A percentile compares a stretch with the other conserved stretches of the same genome.
phyloP scores from a whole-genome alignment of 2,329 filamentous ascomycete species.

The Parastagonospora nodorum region DNA sequence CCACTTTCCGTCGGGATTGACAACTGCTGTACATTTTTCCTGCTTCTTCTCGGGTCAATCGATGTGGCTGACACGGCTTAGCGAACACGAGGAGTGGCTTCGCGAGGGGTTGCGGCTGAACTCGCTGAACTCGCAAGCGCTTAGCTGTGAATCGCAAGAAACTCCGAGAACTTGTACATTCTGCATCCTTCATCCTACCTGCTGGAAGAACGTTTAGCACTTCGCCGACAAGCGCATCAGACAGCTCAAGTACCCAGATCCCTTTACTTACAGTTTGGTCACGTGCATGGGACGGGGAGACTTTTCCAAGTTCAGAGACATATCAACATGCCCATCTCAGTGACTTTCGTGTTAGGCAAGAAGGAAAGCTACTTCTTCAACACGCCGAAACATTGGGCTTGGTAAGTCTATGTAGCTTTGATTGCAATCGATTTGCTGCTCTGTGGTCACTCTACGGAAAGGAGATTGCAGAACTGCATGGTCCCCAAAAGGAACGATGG shows the following conservation, averaged over 20 bases:
- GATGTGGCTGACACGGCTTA: conserved; percentile 11
- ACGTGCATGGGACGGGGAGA: too few relatives aligned
- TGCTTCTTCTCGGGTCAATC: background rate
- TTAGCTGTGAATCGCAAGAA: conserved; percentile 7
- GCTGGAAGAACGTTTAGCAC: too few relatives aligned
- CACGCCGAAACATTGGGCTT: conserved; percentile 40
- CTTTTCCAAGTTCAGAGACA: too few relatives aligned
- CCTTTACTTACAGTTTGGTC: too few relatives aligned
- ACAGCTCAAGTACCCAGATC: too few relatives aligned
- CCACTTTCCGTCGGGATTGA: too few relatives aligned
- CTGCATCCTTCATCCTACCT: too few relatives aligned
- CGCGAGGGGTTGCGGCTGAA: conserved; percentile 4
- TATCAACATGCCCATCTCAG: conserved; percentile 31
- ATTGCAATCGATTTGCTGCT: too few relatives aligned
- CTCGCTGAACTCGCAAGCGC: background rate
- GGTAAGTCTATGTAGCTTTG: conserved; percentile 17
- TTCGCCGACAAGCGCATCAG: too few relatives aligned
- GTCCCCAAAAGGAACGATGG: too few relatives aligned
- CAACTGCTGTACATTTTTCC: background rate
- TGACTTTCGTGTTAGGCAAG: conserved; percentile 33
- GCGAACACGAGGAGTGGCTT: conserved; percentile 18
- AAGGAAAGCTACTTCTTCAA: conserved; percentile 42
- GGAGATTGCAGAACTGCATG: too few relatives aligned
- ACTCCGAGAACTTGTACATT: background rate
- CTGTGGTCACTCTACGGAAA: too few relatives aligned